Evolutionary conservation across 31 red algal genomes (phyloP).

Genomic region (Odonthalia washingtoniensis): DNA sequence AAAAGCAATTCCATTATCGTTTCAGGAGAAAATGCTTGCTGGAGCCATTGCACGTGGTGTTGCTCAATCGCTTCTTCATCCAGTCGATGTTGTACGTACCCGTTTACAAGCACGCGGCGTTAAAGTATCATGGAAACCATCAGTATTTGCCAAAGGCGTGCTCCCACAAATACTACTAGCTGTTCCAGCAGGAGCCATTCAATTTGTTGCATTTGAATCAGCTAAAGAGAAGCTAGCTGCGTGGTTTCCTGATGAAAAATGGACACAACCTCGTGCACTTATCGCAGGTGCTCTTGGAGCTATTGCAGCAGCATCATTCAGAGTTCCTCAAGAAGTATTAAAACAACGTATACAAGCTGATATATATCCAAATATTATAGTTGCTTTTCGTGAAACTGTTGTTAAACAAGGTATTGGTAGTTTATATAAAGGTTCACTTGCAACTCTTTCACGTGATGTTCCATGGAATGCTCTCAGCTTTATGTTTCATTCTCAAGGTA

Average conservation of each 20-base stretch:
- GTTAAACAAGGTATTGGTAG: conserved; percentile 71
- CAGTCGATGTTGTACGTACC: conserved; percentile 94
- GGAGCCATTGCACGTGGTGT: conserved; percentile 93
- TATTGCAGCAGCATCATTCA: conserved; percentile 76
- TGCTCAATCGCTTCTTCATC: conserved; percentile 94
- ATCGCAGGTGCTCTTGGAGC: conserved; percentile 91
- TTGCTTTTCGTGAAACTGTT: conserved; percentile 80
- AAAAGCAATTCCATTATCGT: conserved; percentile 50
- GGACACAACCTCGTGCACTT: conserved; percentile 67
- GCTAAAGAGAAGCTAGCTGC: conserved; percentile 78
- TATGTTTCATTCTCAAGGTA: conserved; percentile 90
- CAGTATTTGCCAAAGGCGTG: conserved; percentile 93
- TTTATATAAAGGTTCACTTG: conserved; percentile 89
- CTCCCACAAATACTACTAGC: conserved; percentile 95
- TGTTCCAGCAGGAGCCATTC: conserved; percentile 93
- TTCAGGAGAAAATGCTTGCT: conserved; percentile 79
- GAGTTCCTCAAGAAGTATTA: conserved; percentile 97
- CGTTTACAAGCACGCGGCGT: conserved; percentile 90
- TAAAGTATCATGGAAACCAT: conserved; percentile 57
- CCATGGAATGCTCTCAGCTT: conserved; percentile 99
- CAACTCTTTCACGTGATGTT: conserved; percentile 96
- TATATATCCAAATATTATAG: conserved; percentile 93
- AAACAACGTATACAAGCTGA: conserved; percentile 99
- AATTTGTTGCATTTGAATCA: conserved; percentile 94
- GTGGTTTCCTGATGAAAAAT: conserved; percentile 64